phyloP scores from a whole-genome alignment of 2,329 filamentous ascomycete genomes.

The Trichoderma sp. region DNA sequence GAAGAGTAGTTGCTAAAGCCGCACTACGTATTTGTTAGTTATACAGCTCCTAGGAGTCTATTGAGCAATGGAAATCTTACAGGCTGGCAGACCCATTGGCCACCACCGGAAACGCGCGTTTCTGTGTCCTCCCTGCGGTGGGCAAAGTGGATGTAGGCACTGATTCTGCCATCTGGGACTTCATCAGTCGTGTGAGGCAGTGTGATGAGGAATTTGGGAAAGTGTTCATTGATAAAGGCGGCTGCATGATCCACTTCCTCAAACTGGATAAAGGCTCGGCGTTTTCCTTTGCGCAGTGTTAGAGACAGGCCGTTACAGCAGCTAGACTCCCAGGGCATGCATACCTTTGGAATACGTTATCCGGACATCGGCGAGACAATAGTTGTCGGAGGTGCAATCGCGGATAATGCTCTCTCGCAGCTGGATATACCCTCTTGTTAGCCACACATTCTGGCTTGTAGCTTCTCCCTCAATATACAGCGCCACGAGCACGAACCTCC shows the following conservation, averaged over 20 bases:
- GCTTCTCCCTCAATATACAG: not conserved
- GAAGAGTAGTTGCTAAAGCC: conserved; percentile 41
- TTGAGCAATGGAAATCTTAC: conserved; percentile 25
- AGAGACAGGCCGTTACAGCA: not conserved
- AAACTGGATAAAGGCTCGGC: conserved; percentile 44
- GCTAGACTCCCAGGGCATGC: not conserved
- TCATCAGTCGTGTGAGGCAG: conserved; percentile 38
- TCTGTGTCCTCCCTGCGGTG: conserved; percentile 38
- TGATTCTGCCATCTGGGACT: conserved; percentile 37
- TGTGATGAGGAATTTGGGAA: conserved; percentile 38
- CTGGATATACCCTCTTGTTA: conserved; percentile 23
- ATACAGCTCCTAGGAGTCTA: not conserved
- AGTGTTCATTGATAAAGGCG: conserved; percentile 42
- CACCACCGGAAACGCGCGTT: conserved; percentile 23
- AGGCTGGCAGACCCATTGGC: conserved; percentile 37
- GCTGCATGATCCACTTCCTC: conserved; percentile 39
- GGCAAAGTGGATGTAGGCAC: conserved; percentile 42
- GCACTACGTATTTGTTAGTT: conserved; percentile 32
- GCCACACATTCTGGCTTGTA: not conserved
- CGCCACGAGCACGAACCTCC: conserved; percentile 44
- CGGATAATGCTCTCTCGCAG: conserved; percentile 37
- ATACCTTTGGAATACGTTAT: conserved; percentile 37
- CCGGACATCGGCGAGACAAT: conserved; percentile 39
- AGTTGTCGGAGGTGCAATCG: conserved; percentile 35
- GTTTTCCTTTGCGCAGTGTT: conserved; percentile 33